Evolutionary conservation across 2,329 filamentous ascomycete species (phyloP), one percentile per base, ranked within the genome.

Genomic region (Podosphaera fusca): DNA sequence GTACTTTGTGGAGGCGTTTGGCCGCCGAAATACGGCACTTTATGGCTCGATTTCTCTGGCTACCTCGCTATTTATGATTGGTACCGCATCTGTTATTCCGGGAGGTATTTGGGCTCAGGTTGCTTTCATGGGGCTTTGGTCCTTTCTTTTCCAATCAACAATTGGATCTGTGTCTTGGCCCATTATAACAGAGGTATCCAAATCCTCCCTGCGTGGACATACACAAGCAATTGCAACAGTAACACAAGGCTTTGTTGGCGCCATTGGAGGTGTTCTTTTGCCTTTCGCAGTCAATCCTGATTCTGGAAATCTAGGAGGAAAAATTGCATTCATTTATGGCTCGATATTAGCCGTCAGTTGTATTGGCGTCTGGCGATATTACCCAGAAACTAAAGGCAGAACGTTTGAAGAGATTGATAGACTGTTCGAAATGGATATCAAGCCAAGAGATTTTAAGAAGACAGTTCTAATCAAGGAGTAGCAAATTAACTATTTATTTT

Each of bases 341-440:
- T 69, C 66, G 67, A 56, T 71, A 69, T 61, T 64, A 69, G 45
- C 51, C 64, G 2, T 70, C 67, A 55, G 61, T 68, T 10, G 63
- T 64, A 0, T 73, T 69, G 62, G 69, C 67, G 14, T 70, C 61
- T 63, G 69, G 68, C 58, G 69, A 63, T 78, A 83, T 57, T 64
- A 69, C 29, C 71, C 71, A 30, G 73, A 75, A 63, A 72, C 72
- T 0, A 70, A 70, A 21, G 70, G 70, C 0, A 67, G 70, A 56
- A 70, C 70, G 1, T 69, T 72, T 55, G 70, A 69, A 57, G 73
- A 75, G 65, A 70, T 75, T 35, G 73, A 75, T 59, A 61, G 67
- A 5, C 59, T 76, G 59, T 75, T 75, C 62, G 67, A 71, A 51
- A 61, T 60, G 49, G 64, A 61, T 21, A 61, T 67, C 29, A 58